phyloP scores from a whole-genome alignment of 495 filamentous ascomycete genomes.

The Penicillium psychrofluorescens region DNA sequence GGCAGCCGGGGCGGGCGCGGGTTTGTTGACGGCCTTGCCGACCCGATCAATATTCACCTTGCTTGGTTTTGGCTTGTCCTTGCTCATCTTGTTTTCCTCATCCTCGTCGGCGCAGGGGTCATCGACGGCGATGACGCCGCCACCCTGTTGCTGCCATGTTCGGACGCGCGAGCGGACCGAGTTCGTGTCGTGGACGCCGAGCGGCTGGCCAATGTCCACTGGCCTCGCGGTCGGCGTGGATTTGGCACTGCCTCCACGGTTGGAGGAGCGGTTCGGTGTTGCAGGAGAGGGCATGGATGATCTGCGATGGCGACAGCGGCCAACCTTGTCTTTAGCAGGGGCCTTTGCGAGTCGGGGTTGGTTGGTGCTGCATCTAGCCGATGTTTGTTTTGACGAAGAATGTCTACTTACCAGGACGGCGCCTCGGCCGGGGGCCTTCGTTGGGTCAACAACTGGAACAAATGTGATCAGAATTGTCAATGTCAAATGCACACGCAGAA shows the following conservation, averaged over 20 bases:
- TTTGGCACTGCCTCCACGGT: constrained; percentile 30
- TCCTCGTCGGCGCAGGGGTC: constrained; percentile 35
- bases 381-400: constrained; percentile 2
- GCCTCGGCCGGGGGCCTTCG: too few species aligned
- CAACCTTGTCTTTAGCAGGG: not conserved
- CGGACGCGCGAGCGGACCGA: constrained; percentile 65
- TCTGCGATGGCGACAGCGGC: too few species aligned
- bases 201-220: constrained; percentile 44
- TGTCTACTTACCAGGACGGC: constrained; percentile 2
- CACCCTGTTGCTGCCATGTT: constrained; percentile 65
- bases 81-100: constrained; percentile 22
- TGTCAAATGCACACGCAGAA: too few species aligned
- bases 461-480: too few species aligned
- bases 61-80: constrained; percentile 14
- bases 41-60: constrained; percentile 18
- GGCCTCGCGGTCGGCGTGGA: constrained; percentile 24
- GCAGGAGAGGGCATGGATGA: constrained; percentile 39
- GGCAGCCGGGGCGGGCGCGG: not conserved
- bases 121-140: constrained; percentile 48
- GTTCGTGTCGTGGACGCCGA: constrained; percentile 48
- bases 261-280: constrained; percentile 35
- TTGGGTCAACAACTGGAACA: too few species aligned
- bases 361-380: constrained; percentile 7
- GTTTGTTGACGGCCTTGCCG: constrained; percentile 7
- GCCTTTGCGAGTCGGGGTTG: constrained; percentile 7